Base-by-base conservation (phyloP, 208 protist species). In the Blechomonas ayalai region DNA sequence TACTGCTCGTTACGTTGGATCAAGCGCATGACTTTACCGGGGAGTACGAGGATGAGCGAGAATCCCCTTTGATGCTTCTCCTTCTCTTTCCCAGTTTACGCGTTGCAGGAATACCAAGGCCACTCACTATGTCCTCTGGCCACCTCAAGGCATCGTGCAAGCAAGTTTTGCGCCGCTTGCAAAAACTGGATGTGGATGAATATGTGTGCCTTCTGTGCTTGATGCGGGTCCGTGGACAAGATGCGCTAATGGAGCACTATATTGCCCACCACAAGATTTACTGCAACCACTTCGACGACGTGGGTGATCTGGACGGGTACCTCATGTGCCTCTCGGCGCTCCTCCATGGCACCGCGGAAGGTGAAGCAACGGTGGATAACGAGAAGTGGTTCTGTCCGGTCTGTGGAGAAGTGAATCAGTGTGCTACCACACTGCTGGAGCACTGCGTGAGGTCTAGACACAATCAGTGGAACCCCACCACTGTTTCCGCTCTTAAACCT, bases 171-270 rank as follows among this genome's bases (percentile, higher is more conserved):
- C 51, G 52, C 5, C 76, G 82, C 16, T 48, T 80, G 15, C 58
- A 72, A 36, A 28, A 61, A 38, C 34, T 57, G 16, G 13, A 55
- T 18, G 28, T 59, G 13, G 20, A 56, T 7, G 61, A 73, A 22
- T 67, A 77, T 23, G 1, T 39, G 13, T 90, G 82, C 48, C 26
- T 81, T 1, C 33, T 90, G 9, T 90, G 82, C 38, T 15, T 23
- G 10, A 47, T 63, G 12, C 52, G 32, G 18, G 53, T 81, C 1
- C 47, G 59, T 1, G 77, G 73, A 3, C 62, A 83, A 26, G 67
- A 81, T 22, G 53, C 48, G 0, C 59, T 67, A 22, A 73, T 81
- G 67, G 64, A 73, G 13, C 82, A 90, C 57, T 68, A 79, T 27
- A 61, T 62, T 15, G 44, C 26, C 1, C 36, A 39, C 4, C 82